Evolutionary conservation across 345 rosid genomes (phyloP), one percentile per base, ranked within the genome.

Genomic region (Brassica incana): DNA sequence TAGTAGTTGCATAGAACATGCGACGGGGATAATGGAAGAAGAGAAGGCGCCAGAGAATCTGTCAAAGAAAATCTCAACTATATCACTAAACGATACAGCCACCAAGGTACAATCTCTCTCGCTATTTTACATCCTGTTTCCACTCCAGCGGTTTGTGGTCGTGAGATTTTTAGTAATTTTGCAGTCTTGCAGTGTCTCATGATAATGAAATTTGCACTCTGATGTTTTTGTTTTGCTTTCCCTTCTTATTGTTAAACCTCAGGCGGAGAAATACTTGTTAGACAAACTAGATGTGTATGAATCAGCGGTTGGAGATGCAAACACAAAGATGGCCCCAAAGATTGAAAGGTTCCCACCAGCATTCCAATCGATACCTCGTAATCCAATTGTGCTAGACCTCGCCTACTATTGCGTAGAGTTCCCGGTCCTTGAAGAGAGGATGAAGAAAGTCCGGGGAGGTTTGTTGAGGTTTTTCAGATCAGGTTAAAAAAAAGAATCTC

Each of bases 1-100:
- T 74, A 90, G 84, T 69, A 83, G 90, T 86, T 96, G 98, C 85
- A 88, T 91, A 69, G 99, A 96, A 85, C 99, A 96, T 85, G 98
- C 99, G 10, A 77, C 81, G 0, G 97, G 97, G 71, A 85, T 93
- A 59, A 85, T 93, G 62, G 97, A 92, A 84, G 91, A 78, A 67
- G 90, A 84, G 85, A 92, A 84, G 85, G 97, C 86, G 63, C 92
- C 95, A 0, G 97, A 92, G 80, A 90, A 88, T 77, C 90, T 96
- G 38, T 90, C 97, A 1, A 88, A 85, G 74, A 85, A 85, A 83
- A 83, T 96, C 54, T 90, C 98, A 36, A 77, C 84, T 29, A 85
- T 96, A 69, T 93, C 99, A 56, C 71, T 96, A 73, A 81, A 67
- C n/a, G 87, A 89, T 67, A 62, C 85, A 65, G 88, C 83, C 73